These are phyloP conservation scores for Pythium monospermum DNA, from an alignment of 352 stramenopile genomes.

Conservation along the genomic window DNA sequence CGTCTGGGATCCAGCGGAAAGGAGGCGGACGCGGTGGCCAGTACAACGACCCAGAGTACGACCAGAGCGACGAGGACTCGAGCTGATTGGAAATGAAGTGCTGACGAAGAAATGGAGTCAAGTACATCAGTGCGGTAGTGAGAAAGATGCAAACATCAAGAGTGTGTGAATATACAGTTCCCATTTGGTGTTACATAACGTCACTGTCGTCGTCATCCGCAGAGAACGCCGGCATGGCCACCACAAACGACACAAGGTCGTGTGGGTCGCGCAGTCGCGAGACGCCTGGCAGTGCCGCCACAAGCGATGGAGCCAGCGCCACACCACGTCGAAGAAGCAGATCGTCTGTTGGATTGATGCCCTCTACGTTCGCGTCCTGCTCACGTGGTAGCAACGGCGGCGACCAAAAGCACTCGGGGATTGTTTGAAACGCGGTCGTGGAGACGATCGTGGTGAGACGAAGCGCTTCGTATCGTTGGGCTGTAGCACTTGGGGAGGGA, in stretches of 20 bases:
- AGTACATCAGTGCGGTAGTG: too few relatives aligned
- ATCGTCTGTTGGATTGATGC: too few relatives aligned
- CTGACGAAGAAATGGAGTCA: too few relatives aligned
- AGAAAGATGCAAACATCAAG: background rate
- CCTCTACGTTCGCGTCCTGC: background rate
- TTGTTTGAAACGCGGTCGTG: constrained; percentile 9
- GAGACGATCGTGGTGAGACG: constrained; percentile 12
- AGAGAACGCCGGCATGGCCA: constrained; percentile 24
- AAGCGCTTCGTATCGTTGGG: constrained; percentile 1
- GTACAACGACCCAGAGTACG: constrained; percentile 73
- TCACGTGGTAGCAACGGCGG: background rate
- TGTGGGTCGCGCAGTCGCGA: constrained; percentile 5
- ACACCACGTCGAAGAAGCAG: constrained; percentile 1
- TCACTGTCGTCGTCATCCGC: constrained; percentile 21
- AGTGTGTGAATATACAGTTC: background rate
- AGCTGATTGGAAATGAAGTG: too few relatives aligned
- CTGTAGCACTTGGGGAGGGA: too few relatives aligned
- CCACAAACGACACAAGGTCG: constrained; percentile 13
- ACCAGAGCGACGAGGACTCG: constrained; percentile 78
- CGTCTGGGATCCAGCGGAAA: constrained; percentile 34
- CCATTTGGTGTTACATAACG: background rate
- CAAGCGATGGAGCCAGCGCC: constrained; percentile 8
- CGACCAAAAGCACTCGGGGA: constrained; percentile 16
- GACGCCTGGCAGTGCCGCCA: constrained; percentile 12
- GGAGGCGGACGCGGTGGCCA: constrained; percentile 24